Evolutionary conservation across 2,329 filamentous ascomycete genomes (phyloP).

Genomic region (Fusarium newnesense): DNA sequence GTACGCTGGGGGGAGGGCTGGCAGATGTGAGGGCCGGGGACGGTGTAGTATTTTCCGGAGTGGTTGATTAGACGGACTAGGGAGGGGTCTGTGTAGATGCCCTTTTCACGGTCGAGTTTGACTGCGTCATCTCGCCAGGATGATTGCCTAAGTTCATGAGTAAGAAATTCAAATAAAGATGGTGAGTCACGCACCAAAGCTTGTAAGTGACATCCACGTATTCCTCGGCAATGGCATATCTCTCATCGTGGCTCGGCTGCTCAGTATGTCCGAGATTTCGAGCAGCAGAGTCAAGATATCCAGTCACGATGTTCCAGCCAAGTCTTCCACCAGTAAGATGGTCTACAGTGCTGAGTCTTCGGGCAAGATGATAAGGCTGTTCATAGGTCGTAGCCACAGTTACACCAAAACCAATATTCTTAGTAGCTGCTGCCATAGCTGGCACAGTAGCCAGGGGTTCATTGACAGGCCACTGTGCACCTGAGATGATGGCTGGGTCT

Average conservation of each 20-base stretch:
- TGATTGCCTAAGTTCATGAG: slow-evolving; percentile 52
- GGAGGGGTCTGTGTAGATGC: slow-evolving; percentile 63
- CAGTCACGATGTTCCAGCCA: slow-evolving; percentile 67
- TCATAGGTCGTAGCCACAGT: slow-evolving; percentile 78
- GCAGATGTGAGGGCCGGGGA: slow-evolving; percentile 74
- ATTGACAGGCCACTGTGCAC: slow-evolving; percentile 77
- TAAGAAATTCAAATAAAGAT: fast-evolving
- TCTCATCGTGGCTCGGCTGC: slow-evolving; percentile 71
- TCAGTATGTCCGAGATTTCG: slow-evolving; percentile 69
- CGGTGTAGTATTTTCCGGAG: slow-evolving; percentile 69
- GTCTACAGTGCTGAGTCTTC: slow-evolving; percentile 73
- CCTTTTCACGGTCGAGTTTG: slow-evolving; percentile 64
- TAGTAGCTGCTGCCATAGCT: slow-evolving; percentile 76
- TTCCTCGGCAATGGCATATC: slow-evolving; percentile 72
- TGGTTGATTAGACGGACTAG: slow-evolving; percentile 75
- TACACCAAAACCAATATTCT: slow-evolving; percentile 75
- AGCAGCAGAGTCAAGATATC: slow-evolving; percentile 76
- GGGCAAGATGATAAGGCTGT: slow-evolving; percentile 74
- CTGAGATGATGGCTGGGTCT: slow-evolving; percentile 69
- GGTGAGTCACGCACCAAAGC: slow-evolving; percentile 56
- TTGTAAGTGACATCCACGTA: slow-evolving; percentile 74
- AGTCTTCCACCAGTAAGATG: slow-evolving; percentile 72
- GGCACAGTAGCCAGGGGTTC: slow-evolving; percentile 73
- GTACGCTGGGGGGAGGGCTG: slow-evolving; percentile 75
- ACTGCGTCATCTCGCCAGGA: slow-evolving; percentile 77